Conservation (phyloP, 805 yeast species). For the Yarrowia yakushimensis region DNA sequence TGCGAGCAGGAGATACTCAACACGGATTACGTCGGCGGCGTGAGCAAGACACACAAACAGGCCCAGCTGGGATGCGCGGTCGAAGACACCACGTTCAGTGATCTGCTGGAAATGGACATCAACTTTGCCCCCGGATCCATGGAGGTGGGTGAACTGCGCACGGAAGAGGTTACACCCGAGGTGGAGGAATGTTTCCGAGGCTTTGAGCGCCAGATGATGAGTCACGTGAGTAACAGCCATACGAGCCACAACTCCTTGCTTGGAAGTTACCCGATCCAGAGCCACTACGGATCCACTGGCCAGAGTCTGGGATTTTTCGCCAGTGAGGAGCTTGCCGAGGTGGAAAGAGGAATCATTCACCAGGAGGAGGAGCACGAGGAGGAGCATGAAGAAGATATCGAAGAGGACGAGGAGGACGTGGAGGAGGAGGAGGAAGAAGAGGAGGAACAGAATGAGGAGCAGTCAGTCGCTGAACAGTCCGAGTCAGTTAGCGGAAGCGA, state of each 20-base stretch:
- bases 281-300: background rate
- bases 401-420: background rate
- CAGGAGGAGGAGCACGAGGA: background rate
- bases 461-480: background rate
- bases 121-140: background rate
- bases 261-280: background rate
- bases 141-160: constrained; percentile 10
- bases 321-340: background rate
- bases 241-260: background rate
- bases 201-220: constrained; percentile 6
- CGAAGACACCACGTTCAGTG: background rate
- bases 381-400: background rate
- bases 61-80: background rate
- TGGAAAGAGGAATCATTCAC: background rate
- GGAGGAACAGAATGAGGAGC: background rate
- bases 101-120: constrained; percentile 6
- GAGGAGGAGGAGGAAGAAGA: background rate
- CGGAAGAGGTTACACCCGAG: constrained; percentile 13
- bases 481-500: background rate
- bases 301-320: background rate
- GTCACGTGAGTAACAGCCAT: background rate
- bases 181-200: constrained; percentile 17
- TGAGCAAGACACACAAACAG: background rate
- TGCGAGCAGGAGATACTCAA: constrained; percentile 89
- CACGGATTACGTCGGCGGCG: constrained; percentile 45